These are phyloP conservation scores for Candida easanensis DNA, from an alignment of 805 yeast genomes.

Conservation along the genomic window DNA sequence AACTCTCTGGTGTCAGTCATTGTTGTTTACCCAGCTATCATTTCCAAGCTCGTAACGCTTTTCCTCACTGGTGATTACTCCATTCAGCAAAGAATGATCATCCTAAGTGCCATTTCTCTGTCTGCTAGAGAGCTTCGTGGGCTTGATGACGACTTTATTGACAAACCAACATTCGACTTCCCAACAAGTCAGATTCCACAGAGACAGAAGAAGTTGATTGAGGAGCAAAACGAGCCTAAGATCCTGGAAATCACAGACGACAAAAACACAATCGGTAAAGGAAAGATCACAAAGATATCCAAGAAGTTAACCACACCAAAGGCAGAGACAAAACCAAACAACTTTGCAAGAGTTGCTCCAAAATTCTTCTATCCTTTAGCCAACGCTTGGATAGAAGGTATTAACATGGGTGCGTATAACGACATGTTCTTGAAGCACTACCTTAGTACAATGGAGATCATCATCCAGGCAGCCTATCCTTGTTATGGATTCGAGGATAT, in stretches of 20 bases:
- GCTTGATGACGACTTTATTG: conserved; percentile 46
- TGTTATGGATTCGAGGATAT: conserved; percentile 35
- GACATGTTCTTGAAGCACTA: conserved; percentile 51
- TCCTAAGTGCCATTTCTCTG: conserved; percentile 66
- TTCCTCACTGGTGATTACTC: conserved; percentile 75
- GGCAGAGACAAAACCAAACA: conserved; percentile 23
- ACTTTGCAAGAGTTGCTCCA: conserved; percentile 36
- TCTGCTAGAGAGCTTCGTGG: conserved; percentile 75
- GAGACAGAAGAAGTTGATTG: conserved; percentile 8
- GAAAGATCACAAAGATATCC: conserved; percentile 32
- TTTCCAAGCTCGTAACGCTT: conserved; percentile 37
- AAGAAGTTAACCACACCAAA: conserved; percentile 28
- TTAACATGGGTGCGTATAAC: conserved; percentile 53
- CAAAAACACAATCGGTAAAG: conserved; percentile 10
- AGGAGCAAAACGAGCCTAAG: conserved; percentile 15
- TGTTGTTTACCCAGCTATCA: conserved; percentile 47
- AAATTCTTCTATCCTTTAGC: conserved; percentile 52
- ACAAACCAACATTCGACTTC: conserved; percentile 35
- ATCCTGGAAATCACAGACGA: conserved; percentile 18
- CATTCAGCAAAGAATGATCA: conserved; percentile 68
- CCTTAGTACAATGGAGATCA: conserved; percentile 42
- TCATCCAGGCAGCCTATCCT: conserved; percentile 49
- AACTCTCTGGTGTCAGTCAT: conserved; percentile 63
- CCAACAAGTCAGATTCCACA: conserved; percentile 32
- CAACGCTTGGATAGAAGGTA: conserved; percentile 51